These are phyloP conservation scores for Blastomyces percursus DNA, from an alignment of 2,329 filamentous ascomycete genomes.

Conservation along the genomic window DNA sequence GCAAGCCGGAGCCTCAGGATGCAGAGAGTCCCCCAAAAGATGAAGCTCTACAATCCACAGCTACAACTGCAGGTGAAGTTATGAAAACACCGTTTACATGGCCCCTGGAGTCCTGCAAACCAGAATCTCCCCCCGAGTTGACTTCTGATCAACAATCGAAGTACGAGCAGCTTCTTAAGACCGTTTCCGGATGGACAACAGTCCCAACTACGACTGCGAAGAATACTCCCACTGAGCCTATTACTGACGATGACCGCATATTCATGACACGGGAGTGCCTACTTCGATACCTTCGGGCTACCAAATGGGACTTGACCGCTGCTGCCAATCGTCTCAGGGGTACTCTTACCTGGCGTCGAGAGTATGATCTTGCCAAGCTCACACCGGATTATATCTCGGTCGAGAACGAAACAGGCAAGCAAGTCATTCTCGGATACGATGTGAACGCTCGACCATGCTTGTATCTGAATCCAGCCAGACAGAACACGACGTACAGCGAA, in stretches of 20 bases:
- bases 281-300: conserved; percentile 82
- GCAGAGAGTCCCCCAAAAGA: conserved; percentile 14
- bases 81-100: conserved; percentile 48
- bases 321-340: conserved; percentile 67
- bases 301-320: conserved; percentile 73
- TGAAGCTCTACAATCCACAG: conserved; percentile 27
- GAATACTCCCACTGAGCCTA: conserved; percentile 46
- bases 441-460: conserved; percentile 74
- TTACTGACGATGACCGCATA: conserved; percentile 70
- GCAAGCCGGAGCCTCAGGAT: conserved; percentile 2
- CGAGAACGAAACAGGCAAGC: conserved; percentile 96
- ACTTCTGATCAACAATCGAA: conserved; percentile 69
- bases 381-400: conserved; percentile 79
- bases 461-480: conserved; percentile 77
- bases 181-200: conserved; percentile 59
- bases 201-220: conserved; percentile 55
- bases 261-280: conserved; percentile 91
- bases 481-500: conserved; percentile 81
- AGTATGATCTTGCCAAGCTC: conserved; percentile 66
- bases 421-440: conserved; percentile 80
- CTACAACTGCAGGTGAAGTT: conserved; percentile 29
- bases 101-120: conserved; percentile 48
- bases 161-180: conserved; percentile 64
- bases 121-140: conserved; percentile 48
- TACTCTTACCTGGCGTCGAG: conserved; percentile 78